phyloP scores from a whole-genome alignment of 805 yeast genomes.

The Torulaspora microellipsoides region DNA sequence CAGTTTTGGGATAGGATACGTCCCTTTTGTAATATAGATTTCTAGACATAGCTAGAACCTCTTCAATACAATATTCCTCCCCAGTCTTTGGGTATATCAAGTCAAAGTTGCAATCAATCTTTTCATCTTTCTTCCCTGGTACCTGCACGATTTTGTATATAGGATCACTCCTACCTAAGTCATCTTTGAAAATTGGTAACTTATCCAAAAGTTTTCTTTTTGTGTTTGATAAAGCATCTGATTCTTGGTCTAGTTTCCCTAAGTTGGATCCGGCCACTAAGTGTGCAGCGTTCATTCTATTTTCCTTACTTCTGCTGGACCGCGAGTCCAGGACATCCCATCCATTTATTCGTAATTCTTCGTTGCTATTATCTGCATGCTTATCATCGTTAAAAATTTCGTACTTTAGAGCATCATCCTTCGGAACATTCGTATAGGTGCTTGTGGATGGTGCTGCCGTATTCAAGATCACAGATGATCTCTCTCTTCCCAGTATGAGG shows the following conservation, averaged over 20 bases:
- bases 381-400: conserved; percentile 8
- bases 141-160: conserved; percentile 47
- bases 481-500: conserved; percentile 14
- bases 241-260: conserved; percentile 47
- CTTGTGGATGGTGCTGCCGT: not conserved
- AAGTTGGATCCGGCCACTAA: conserved; percentile 49
- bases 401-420: conserved; percentile 1
- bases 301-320: conserved; percentile 57
- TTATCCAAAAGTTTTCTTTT: conserved; percentile 14
- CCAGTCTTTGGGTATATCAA: conserved; percentile 44
- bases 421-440: not conserved
- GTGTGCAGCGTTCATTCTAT: conserved; percentile 46
- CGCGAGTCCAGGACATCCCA: conserved; percentile 50
- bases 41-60: conserved; percentile 54
- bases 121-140: conserved; percentile 59
- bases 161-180: conserved; percentile 33
- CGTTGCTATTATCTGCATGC: conserved; percentile 1
- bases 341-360: conserved; percentile 10
- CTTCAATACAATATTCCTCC: conserved; percentile 60
- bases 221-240: not conserved
- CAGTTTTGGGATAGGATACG: not conserved
- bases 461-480: conserved; percentile 4
- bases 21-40: conserved; percentile 23
- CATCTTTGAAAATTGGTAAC: conserved; percentile 40
- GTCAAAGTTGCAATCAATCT: conserved; percentile 54